These are phyloP conservation scores for Primulina tabacum DNA, from an alignment of 257 asterid genomes.

Conservation along the genomic window DNA sequence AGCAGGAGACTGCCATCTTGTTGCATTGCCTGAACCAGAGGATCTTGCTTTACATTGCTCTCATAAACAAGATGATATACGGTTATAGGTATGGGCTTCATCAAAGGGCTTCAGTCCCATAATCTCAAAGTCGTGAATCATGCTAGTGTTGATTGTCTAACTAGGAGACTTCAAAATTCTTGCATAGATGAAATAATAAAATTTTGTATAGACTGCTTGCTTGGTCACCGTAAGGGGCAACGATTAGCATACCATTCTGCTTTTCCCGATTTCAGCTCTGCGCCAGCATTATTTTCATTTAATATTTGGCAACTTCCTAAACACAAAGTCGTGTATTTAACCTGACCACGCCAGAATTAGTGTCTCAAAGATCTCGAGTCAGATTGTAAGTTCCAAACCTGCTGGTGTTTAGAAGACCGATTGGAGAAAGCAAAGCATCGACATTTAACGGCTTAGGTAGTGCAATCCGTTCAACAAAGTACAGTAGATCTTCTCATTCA, in stretches of 20 bases:
- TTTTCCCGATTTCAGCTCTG: neutral
- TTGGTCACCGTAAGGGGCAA: neutral
- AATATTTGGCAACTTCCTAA: constrained; percentile 12
- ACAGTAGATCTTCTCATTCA: constrained; percentile 75
- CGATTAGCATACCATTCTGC: neutral
- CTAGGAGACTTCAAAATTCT: constrained; percentile 10
- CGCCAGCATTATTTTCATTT: constrained; percentile 9
- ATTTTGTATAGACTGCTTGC: neutral
- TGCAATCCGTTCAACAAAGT: constrained; percentile 65
- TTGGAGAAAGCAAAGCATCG: constrained; percentile 17
- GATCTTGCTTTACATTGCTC: neutral
- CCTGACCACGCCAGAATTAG: constrained; percentile 3
- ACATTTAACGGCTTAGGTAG: constrained; percentile 42
- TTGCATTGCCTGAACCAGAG: constrained; percentile 10
- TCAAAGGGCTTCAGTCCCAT: neutral
- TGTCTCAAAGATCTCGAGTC: neutral
- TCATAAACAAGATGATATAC: constrained; percentile 1
- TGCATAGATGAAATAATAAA: no score
- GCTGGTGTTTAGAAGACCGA: neutral
- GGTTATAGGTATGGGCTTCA: neutral
- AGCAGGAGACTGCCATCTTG: neutral
- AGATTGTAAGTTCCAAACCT: neutral
- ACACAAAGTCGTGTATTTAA: neutral
- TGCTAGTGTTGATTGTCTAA: neutral
- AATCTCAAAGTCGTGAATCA: neutral